Conservation (phyloP, 1,284 basidiomycete genomes). For the Ustilago hordei region DNA sequence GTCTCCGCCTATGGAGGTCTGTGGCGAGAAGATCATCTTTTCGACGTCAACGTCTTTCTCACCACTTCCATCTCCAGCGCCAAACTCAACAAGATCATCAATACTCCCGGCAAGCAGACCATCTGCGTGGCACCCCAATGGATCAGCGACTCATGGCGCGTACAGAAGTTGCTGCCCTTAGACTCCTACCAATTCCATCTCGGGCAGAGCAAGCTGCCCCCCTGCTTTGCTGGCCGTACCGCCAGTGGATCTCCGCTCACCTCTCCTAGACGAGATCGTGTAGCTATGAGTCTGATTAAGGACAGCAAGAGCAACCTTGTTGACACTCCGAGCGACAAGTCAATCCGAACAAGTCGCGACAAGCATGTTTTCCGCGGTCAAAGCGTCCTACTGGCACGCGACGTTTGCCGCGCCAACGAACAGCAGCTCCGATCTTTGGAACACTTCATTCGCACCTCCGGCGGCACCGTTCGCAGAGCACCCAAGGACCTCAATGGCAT, state of each 20-base stretch:
- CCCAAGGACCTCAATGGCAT: conserved; percentile 48
- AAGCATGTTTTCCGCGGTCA: conserved; percentile 39
- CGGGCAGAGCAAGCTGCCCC: conserved; percentile 58
- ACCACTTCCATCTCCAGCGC: conserved; percentile 68
- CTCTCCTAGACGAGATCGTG: conserved; percentile 37
- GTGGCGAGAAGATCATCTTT: conserved; percentile 79
- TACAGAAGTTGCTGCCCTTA: conserved; percentile 75
- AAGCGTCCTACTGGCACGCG: conserved; percentile 50
- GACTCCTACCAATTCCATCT: conserved; percentile 79
- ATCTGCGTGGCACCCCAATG: conserved; percentile 81
- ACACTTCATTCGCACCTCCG: conserved; percentile 58
- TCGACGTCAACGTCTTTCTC: conserved; percentile 87
- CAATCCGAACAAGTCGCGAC: conserved; percentile 12
- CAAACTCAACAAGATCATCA: conserved; percentile 68
- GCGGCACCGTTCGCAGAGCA: conserved; percentile 41
- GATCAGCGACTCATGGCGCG: conserved; percentile 82
- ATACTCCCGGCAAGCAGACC: conserved; percentile 74
- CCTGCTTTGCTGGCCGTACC: conserved; percentile 37
- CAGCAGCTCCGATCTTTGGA: conserved; percentile 69
- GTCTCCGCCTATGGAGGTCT: conserved; percentile 84
- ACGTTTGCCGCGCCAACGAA: conserved; percentile 49
- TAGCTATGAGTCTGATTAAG: conserved; percentile 31
- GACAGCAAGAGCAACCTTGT: background rate
- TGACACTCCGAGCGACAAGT: background rate
- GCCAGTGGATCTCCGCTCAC: conserved; percentile 35